Evolutionary conservation across 305 asterid genomes (phyloP).

Genomic region (Fraxinus floribunda): DNA sequence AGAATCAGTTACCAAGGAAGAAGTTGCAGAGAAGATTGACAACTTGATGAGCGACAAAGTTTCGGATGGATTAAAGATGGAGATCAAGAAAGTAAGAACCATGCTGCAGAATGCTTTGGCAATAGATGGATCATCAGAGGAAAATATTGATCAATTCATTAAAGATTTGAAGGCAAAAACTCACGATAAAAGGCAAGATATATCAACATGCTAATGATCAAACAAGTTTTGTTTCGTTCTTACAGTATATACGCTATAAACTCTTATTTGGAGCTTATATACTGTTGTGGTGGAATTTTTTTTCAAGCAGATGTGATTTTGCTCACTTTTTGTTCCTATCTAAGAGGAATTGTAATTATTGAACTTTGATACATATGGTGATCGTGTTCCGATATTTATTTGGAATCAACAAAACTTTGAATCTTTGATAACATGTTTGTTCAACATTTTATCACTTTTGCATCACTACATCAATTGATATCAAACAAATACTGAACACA

Average conservation of each 20-base stretch:
- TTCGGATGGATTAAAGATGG: constrained; percentile 26
- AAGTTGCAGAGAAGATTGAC: constrained; percentile 40
- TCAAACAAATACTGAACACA: background rate
- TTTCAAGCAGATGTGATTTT: background rate
- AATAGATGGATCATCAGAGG: constrained; percentile 50
- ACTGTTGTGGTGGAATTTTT: background rate
- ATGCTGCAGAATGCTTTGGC: constrained; percentile 43
- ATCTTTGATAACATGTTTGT: background rate
- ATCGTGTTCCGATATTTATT: background rate
- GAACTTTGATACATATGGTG: background rate
- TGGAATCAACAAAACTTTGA: background rate
- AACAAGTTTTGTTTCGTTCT: background rate
- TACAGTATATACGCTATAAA: background rate
- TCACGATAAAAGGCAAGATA: background rate
- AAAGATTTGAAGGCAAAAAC: constrained; percentile 39
- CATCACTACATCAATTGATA: background rate
- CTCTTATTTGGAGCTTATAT: background rate
- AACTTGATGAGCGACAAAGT: constrained; percentile 30
- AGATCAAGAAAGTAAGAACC: constrained; percentile 30
- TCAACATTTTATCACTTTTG: background rate
- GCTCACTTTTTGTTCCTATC: background rate
- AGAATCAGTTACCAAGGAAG: constrained; percentile 23
- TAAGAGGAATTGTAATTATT: background rate
- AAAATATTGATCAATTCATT: constrained; percentile 39
- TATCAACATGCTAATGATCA: background rate